Base-by-base conservation (phyloP, 768 basidiomycete genomes). In the Lactarius evosmus region DNA sequence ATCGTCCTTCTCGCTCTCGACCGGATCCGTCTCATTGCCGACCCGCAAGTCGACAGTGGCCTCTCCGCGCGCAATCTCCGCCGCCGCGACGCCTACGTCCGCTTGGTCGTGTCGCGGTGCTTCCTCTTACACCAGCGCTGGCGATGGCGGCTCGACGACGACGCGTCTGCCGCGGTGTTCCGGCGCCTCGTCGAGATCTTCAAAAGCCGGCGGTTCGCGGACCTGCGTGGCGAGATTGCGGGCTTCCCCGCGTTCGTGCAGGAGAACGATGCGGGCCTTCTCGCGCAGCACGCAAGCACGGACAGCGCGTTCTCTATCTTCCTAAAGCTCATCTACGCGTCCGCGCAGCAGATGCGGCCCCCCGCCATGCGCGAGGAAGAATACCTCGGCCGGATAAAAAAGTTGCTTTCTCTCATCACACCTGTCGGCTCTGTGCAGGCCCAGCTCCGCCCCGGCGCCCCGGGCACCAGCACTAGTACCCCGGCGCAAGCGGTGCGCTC, bases 261-360 rank as follows among this genome's bases (percentile, higher is more conserved):
- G 52, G 67, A 82, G 6, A 76, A 78, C 51, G 79, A 91, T 67
- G 76, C 85, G 70, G 74, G 75, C 3, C 74, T 86, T 12, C 79
- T 92, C 6, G 77, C 77, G 19, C 73, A 77, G 22, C 77, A 79
- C 56, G 80, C 85, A 30, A 73, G 75, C 19, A 73, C 74, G 19
- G 95, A 96, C 69, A 85, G 88, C 1, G 83, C 89, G 1, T 95
- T 89, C 70, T 80, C 83, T n/a, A 72, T 91, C 7, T 91, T 94
- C 71, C 78, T 96, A 51, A 93, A 94, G 72, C 79, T 97, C 60
- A 78, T 95, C 36, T 83, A 87, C n/a, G 83, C 84, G 51, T 86
- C 88, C 0, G 78, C 78, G 1, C 74, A 78, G 14, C 75, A 76
- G 62, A 74, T 67, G 71, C 73, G 59, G 12, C 46, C 22, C 74